Evolutionary conservation across 169 alveolate species (phyloP).

Genomic region (Besnoitia besnoiti): DNA sequence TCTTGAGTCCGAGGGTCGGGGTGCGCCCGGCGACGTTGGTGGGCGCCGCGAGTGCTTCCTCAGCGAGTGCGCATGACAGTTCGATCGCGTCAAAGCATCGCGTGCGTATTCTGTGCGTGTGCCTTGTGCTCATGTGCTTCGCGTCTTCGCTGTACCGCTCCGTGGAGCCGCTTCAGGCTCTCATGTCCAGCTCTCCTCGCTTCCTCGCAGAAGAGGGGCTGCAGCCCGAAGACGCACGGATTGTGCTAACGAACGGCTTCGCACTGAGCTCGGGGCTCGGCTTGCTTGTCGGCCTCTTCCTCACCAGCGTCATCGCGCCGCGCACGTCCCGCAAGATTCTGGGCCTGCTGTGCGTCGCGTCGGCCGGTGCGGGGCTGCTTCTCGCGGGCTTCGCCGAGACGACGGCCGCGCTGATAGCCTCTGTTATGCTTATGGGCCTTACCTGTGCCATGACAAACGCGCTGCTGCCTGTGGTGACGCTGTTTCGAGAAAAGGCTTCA

Average conservation of each 20-base stretch:
- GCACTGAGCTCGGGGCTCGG: background rate
- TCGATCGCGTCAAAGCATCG: no score
- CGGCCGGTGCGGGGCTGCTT: background rate
- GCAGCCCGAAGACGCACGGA: background rate
- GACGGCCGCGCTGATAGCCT: conserved; percentile 14
- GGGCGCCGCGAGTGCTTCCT: no score
- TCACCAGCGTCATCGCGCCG: background rate
- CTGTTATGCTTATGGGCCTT: background rate
- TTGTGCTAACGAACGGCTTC: background rate
- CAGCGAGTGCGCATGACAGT: no score
- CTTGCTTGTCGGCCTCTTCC: conserved; percentile 4
- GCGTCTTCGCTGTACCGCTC: conserved; percentile 12
- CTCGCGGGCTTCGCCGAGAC: background rate
- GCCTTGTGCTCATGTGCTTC: background rate
- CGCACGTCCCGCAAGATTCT: conserved; percentile 9
- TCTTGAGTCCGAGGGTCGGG: no score
- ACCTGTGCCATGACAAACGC: conserved; percentile 36
- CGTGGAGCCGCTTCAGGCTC: conserved; percentile 17
- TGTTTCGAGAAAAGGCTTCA: background rate
- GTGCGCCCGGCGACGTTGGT: no score
- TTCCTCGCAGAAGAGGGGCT: background rate
- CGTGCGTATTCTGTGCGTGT: no score
- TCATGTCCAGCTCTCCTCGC: background rate
- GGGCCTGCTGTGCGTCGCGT: conserved; percentile 12
- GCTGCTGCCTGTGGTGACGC: conserved; percentile 1